phyloP scores from a whole-genome alignment of 129 eudicot species.

The Chrysanthemum seticuspe region DNA sequence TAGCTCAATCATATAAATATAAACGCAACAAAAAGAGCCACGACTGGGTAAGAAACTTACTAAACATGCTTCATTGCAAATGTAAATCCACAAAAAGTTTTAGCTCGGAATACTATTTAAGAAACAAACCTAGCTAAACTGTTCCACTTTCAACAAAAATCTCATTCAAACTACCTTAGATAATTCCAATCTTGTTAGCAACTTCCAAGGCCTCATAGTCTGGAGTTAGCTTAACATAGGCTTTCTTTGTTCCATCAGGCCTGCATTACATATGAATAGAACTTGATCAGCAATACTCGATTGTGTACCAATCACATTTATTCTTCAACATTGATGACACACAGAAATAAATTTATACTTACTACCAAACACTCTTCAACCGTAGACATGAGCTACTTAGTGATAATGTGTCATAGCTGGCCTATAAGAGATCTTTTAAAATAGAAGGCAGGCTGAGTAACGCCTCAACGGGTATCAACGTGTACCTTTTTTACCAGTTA shows the following conservation, averaged over 20 bases:
- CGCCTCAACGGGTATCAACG: no score
- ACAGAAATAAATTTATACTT: no score
- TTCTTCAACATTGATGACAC: no score
- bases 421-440: no score
- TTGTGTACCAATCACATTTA: no score
- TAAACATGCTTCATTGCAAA: slow-evolving; percentile 9
- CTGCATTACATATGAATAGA: slow-evolving; percentile 14
- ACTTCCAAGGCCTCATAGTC: slow-evolving; percentile 53
- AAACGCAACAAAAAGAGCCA: background rate
- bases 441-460: no score
- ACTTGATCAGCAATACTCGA: no score
- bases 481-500: no score
- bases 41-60: background rate
- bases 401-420: no score
- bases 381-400: no score
- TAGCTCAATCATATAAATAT: background rate
- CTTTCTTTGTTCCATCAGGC: slow-evolving; percentile 57
- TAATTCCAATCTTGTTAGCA: slow-evolving; percentile 45
- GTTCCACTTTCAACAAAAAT: background rate
- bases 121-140: slow-evolving; percentile 20
- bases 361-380: no score
- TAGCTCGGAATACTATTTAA: slow-evolving; percentile 11
- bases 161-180: slow-evolving; percentile 15
- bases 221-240: slow-evolving; percentile 44
- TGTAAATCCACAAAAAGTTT: background rate